Conservation (phyloP, 768 basidiomycete genomes). For the Termitomyces sp. region DNA sequence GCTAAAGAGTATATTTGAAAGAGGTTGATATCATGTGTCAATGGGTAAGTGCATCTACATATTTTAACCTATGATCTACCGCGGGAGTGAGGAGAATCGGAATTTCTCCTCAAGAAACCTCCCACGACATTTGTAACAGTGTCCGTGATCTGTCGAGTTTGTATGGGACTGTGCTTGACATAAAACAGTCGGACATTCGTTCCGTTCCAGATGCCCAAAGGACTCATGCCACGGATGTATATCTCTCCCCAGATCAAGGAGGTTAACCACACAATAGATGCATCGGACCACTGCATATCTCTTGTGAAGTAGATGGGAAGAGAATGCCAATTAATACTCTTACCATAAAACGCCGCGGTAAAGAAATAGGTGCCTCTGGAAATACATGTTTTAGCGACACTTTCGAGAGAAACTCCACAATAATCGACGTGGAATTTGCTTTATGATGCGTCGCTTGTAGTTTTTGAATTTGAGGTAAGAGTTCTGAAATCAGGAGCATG, state of each 20-base stretch:
- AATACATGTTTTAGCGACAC: slow-evolving; percentile 68
- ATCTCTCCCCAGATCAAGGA: slow-evolving; percentile 95
- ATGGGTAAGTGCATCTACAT: too few species aligned
- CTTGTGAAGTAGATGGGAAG: slow-evolving; percentile 3
- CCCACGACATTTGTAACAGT: slow-evolving; percentile 79
- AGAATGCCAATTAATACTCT: slow-evolving; percentile 19
- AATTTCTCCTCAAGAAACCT: slow-evolving; percentile 56
- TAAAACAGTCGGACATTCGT: slow-evolving; percentile 88
- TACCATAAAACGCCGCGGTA: slow-evolving; percentile 73
- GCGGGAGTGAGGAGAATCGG: slow-evolving; percentile 23
- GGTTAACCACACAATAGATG: slow-evolving; percentile 87
- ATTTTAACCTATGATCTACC: slow-evolving; percentile 1
- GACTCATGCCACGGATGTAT: slow-evolving; percentile 85
- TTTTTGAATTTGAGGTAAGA: slow-evolving; percentile 80
- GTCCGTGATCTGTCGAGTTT: slow-evolving; percentile 68
- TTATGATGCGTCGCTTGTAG: slow-evolving; percentile 64
- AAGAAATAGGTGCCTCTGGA: slow-evolving; percentile 59
- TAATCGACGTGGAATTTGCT: slow-evolving; percentile 57
- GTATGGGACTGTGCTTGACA: slow-evolving; percentile 76
- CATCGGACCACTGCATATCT: slow-evolving; percentile 75
- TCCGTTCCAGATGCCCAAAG: slow-evolving; percentile 84
- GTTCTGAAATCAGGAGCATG: slow-evolving; percentile 82
- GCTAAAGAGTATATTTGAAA: too few species aligned
- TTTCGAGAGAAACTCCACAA: slow-evolving; percentile 70
- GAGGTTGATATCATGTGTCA: too few species aligned